phyloP scores from a whole-genome alignment of 345 rosid genomes.

The Eucalyptus pumila region DNA sequence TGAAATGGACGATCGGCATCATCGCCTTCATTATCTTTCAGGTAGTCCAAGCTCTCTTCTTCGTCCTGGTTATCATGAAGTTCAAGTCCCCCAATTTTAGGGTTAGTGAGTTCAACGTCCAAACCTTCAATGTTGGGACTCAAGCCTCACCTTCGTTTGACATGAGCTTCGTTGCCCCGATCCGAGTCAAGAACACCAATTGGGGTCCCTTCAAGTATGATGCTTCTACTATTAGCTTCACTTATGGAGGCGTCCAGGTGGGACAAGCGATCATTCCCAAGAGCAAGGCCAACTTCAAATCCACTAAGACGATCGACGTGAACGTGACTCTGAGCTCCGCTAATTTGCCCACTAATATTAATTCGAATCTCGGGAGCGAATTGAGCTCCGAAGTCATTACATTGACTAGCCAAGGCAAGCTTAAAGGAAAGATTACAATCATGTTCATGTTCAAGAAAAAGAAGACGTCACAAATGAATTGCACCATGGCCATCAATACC shows the following conservation, averaged over 20 bases:
- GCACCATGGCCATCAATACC: neutral
- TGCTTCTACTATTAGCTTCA: neutral
- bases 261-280: neutral
- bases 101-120: neutral
- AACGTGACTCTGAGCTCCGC: neutral
- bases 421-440: neutral
- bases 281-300: constrained; percentile 3
- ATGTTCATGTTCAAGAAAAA: neutral
- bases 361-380: neutral
- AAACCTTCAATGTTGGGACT: neutral
- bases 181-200: constrained; percentile 6
- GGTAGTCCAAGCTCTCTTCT: constrained; percentile 3
- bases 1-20: constrained; percentile 1
- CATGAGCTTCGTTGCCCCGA: neutral
- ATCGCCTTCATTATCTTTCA: constrained; percentile 11
- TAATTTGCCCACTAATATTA: neutral
- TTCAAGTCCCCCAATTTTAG: constrained; percentile 13
- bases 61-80: neutral
- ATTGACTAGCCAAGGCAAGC: neutral
- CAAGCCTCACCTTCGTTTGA: neutral
- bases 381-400: neutral
- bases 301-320: neutral
- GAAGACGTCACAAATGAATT: neutral
- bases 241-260: neutral
- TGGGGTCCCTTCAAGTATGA: constrained; percentile 6